Conservation (phyloP, 768 basidiomycete species). For the Trametes meyenii region DNA sequence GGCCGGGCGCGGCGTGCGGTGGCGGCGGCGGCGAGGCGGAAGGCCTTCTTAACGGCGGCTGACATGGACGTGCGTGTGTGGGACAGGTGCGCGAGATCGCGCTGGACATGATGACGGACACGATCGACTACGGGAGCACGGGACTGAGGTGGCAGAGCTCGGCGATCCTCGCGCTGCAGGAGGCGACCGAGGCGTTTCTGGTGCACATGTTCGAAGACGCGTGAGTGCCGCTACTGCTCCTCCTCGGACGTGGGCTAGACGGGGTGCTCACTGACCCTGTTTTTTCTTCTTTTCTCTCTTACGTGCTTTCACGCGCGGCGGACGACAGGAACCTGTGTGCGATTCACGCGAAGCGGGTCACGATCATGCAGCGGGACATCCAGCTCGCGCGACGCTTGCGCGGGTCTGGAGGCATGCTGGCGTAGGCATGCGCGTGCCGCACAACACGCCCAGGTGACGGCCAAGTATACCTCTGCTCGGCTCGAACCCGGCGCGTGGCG, state of each 20-base stretch:
- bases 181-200: slow-evolving; percentile 93
- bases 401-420: slow-evolving; percentile 82
- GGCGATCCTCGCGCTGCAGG: slow-evolving; percentile 91
- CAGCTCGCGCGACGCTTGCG: slow-evolving; percentile 95
- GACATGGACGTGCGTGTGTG: neutral
- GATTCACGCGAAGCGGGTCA: slow-evolving; percentile 97
- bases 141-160: slow-evolving; percentile 94
- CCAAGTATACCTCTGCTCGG: neutral
- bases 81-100: slow-evolving; percentile 93
- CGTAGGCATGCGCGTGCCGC: slow-evolving; percentile 33
- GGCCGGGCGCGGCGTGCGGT: neutral
- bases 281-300: too few species aligned
- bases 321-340: slow-evolving; percentile 85
- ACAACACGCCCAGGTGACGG: neutral
- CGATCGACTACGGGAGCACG: slow-evolving; percentile 58
- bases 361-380: slow-evolving; percentile 96
- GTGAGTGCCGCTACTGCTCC: slow-evolving; percentile 54
- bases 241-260: neutral
- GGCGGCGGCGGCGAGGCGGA: neutral
- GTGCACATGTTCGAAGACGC: slow-evolving; percentile 99
- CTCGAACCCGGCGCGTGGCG: neutral
- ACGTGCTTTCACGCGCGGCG: neutral
- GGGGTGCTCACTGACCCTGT: neutral
- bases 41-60: neutral
- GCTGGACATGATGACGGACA: slow-evolving; percentile 82